Base-by-base conservation (phyloP, 2,329 filamentous ascomycete genomes). In the Colletotrichum nymphaeae region DNA sequence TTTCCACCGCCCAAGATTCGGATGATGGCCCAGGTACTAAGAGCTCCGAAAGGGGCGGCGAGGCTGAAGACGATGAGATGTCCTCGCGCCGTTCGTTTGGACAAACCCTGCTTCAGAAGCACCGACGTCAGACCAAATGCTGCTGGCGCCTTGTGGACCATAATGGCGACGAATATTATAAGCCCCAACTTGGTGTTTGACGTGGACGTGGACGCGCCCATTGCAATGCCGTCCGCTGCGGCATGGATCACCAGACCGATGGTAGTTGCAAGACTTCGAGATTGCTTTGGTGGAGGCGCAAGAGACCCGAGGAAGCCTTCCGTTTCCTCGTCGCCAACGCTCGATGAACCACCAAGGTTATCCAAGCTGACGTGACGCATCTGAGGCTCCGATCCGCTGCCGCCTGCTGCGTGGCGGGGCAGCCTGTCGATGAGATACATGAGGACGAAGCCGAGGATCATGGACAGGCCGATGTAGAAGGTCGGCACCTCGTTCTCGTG, bases 351-450 rank as follows among this genome's bases (percentile, higher is more conserved):
- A 30, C 90, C 92, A 32, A 98, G 88, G 77, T 95, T 94, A 77
- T 97, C 94, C 56, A 98, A 87, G 69, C 94, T 97, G 78, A 98
- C 97, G 79, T 98, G 95, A 76, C 95, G 92, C 19, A 93, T 94
- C 65, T 91, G 87, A 16, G 93, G 91, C 49, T 89, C 87, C 24
- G 89, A 85, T 78, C 92, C 91, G 49, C 94, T 85, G 53, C 88
- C 87, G 24, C 94, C 88, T 1, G 89, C 89, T 6, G 92, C 91
- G 80, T 95, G 93, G 53, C 91, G 91, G 8, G 95, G 95, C 9
- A 97, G 84, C 64, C 94, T 92, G 83, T 99, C 96, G 79, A 99
- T 93, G 26, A 99, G 89, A 80, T 98, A 98, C 97, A 99, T 99
- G 76, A 98, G 89, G 70, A 98, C 91, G 83, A 98, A 99, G 14